Evolutionary conservation across 129 eudicot genomes (phyloP), one percentile per base, ranked within the genome.

Genomic region (Flaveria brownii): DNA sequence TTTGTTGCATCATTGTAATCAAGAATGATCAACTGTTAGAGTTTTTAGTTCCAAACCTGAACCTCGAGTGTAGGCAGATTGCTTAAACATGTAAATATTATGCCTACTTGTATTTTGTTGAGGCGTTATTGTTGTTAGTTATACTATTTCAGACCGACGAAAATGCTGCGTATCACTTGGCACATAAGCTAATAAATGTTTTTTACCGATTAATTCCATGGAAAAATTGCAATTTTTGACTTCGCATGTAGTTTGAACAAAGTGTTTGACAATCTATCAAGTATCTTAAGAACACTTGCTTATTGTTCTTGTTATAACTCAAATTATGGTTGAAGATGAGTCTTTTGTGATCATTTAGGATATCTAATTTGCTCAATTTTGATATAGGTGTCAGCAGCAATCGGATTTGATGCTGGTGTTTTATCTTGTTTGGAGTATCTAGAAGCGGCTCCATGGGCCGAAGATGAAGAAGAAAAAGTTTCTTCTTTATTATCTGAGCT

Each of bases 391-490:
- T 88, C 96, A 42, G 89, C 93, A 9, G 96, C 96, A 57, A 91
- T 93, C 22, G 97, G 93, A 47, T 93, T 93, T 52, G 93, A 93
- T 79, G 98, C 96, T n/a, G 97, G 97, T 8, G 97, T 93, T 15
- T 82, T 91, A 67, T 91, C 97, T 5, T 93, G 98, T 79, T 89
- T 93, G 87, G 98, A 90, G 86, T 93, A 90, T 82, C 78, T 93
- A 71, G 98, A 93, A 82, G 98, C 97, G 30, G 98, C 97, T 41
- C 98, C 98, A 67, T 93, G 98, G 98, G 90, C 93, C 0, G 97
- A 93, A 76, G 97, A 91, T 45, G 98, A 91, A 51, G 98, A 93
- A 85, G 96, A 91, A 81, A 93, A 91, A 57, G 97, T 93, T 67
- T 82, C 96, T 65, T 87, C 98, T 46, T 82, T 91, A 41, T 75